phyloP scores from a whole-genome alignment of 352 stramenopile species.

The Pythium guiyangense region DNA sequence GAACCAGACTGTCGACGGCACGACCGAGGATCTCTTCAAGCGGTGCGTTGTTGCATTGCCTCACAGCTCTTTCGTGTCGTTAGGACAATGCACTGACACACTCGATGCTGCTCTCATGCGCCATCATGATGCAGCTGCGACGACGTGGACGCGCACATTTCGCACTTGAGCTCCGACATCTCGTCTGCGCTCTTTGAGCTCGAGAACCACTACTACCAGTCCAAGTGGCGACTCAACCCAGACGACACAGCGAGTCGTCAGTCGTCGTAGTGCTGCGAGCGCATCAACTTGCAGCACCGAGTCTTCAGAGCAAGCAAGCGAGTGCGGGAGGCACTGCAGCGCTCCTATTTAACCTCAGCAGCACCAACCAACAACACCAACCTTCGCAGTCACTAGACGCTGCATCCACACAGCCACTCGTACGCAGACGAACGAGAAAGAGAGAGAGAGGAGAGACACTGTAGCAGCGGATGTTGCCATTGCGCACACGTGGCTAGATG shows the following conservation, averaged over 20 bases:
- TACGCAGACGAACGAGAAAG: too few relatives aligned
- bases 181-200: constrained; percentile 78
- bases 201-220: constrained; percentile 83
- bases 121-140: constrained; percentile 40
- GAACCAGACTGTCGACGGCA: constrained; percentile 80
- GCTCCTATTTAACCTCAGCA: too few relatives aligned
- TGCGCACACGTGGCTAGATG: constrained; percentile 5
- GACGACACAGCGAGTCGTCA: neutral
- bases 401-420: too few relatives aligned
- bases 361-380: too few relatives aligned
- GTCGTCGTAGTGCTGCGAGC: neutral
- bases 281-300: neutral
- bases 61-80: neutral
- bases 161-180: constrained; percentile 74
- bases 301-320: too few relatives aligned
- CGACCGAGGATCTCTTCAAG: constrained; percentile 62
- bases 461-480: neutral
- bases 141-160: constrained; percentile 75
- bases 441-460: neutral
- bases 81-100: neutral
- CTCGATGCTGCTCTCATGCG: neutral
- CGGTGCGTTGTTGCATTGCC: constrained; percentile 21
- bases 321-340: neutral
- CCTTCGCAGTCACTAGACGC: too few relatives aligned
- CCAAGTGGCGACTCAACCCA: constrained; percentile 55